Conservation (phyloP, 2,329 filamentous ascomycete genomes). For the Lachnellula suecica region DNA sequence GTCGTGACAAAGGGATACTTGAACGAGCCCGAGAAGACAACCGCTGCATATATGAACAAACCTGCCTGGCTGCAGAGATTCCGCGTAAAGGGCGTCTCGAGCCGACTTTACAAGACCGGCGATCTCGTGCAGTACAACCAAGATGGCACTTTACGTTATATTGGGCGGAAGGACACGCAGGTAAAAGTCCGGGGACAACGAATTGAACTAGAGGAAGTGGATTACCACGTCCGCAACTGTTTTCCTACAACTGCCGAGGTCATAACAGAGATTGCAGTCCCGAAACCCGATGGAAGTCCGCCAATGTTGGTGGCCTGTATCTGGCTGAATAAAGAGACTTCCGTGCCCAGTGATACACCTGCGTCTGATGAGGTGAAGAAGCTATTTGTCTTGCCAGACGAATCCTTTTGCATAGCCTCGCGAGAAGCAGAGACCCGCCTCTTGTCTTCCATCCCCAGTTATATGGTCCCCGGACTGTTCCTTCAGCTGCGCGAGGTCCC, state of each 20-base stretch:
- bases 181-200: conserved; percentile 66
- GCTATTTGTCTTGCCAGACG: neutral
- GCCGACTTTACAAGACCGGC: conserved; percentile 57
- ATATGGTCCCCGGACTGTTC: neutral
- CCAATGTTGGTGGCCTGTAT: neutral
- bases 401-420: neutral
- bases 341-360: neutral
- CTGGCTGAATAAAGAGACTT: neutral
- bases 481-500: neutral
- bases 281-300: neutral
- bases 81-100: conserved; percentile 34
- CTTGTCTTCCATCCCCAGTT: neutral
- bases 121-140: conserved; percentile 55
- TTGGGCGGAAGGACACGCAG: conserved; percentile 64
- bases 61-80: conserved; percentile 47
- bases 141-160: conserved; percentile 50
- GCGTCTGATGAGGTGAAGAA: neutral
- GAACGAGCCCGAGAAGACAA: conserved; percentile 56
- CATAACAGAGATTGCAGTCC: neutral
- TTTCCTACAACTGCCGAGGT: neutral
- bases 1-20: conserved; percentile 61
- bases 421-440: neutral
- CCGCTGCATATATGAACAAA: conserved; percentile 54
- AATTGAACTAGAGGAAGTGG: conserved; percentile 56
- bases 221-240: conserved; percentile 32